These are phyloP conservation scores for Lachnellula cervina DNA, from an alignment of 2,329 filamentous ascomycete genomes.

Conservation along the genomic window DNA sequence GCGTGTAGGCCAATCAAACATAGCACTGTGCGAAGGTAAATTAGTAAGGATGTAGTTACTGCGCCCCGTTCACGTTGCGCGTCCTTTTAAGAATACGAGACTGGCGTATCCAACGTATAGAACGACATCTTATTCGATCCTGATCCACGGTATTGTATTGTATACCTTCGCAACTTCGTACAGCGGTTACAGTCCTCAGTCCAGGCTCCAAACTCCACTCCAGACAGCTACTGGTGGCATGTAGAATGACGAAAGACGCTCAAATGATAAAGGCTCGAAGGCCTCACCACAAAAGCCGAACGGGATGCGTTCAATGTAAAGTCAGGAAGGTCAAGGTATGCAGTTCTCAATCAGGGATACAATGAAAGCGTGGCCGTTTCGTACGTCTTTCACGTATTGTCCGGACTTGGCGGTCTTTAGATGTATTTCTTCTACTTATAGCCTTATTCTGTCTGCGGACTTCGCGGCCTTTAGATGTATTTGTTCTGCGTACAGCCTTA, in stretches of 20 bases:
- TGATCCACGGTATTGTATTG: too few species aligned
- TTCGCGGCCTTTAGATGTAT: too few species aligned
- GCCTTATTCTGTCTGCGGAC: too few species aligned
- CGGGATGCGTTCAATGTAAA: conserved; percentile 33
- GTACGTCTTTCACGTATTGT: not conserved
- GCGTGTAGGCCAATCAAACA: not conserved
- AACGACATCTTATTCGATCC: too few species aligned
- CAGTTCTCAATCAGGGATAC: too few species aligned
- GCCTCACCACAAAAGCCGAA: conserved; percentile 33
- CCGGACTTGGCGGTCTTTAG: too few species aligned
- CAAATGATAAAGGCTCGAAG: conserved; percentile 21
- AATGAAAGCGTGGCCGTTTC: not conserved
- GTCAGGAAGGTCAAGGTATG: conserved; percentile 33
- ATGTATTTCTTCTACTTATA: too few species aligned
- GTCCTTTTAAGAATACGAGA: too few species aligned
- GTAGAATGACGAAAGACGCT: conserved; percentile 7
- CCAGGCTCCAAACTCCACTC: not conserved
- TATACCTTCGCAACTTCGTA: not conserved
- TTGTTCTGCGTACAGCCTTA: too few species aligned
- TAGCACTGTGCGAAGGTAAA: not conserved
- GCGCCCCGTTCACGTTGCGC: too few species aligned
- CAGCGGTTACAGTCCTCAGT: not conserved
- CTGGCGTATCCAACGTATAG: not conserved
- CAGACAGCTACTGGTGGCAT: not conserved
- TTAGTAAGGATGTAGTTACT: not conserved